Conservation (phyloP, 371 early-diverging fungal genomes). For the Enterospora canceri region DNA sequence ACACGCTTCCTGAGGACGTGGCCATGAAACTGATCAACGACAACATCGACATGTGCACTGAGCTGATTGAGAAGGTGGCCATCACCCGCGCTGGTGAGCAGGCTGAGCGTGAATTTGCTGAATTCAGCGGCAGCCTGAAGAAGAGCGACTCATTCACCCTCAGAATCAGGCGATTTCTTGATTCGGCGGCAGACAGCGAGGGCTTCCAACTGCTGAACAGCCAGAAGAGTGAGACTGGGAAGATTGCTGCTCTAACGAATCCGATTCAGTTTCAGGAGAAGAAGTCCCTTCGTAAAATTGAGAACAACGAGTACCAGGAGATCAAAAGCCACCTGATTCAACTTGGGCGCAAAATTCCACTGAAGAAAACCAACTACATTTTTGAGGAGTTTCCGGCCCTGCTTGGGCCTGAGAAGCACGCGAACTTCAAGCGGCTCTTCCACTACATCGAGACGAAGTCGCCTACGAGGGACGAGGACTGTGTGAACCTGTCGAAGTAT, state of each 20-base stretch:
- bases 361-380: constrained; percentile 26
- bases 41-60: constrained; percentile 46
- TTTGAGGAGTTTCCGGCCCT: constrained; percentile 33
- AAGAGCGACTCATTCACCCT: constrained; percentile 11
- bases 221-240: background rate
- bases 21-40: constrained; percentile 35
- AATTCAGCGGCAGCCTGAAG: background rate
- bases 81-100: constrained; percentile 29
- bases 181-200: constrained; percentile 13
- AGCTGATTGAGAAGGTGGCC: constrained; percentile 45
- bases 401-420: constrained; percentile 5
- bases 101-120: background rate
- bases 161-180: constrained; percentile 12
- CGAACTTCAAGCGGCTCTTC: constrained; percentile 19
- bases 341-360: constrained; percentile 41
- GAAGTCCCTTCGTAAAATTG: constrained; percentile 43
- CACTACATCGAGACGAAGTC: background rate
- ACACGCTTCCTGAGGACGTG: constrained; percentile 38
- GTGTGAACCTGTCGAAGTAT: constrained; percentile 40
- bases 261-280: constrained; percentile 37
- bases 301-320: constrained; percentile 53
- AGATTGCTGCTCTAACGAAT: constrained; percentile 21
- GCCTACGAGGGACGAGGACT: constrained; percentile 31
- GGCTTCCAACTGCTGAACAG: constrained; percentile 6
- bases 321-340: constrained; percentile 44